Base-by-base conservation (phyloP, 2,329 filamentous ascomycete genomes). In the Verticillium isaacii region DNA sequence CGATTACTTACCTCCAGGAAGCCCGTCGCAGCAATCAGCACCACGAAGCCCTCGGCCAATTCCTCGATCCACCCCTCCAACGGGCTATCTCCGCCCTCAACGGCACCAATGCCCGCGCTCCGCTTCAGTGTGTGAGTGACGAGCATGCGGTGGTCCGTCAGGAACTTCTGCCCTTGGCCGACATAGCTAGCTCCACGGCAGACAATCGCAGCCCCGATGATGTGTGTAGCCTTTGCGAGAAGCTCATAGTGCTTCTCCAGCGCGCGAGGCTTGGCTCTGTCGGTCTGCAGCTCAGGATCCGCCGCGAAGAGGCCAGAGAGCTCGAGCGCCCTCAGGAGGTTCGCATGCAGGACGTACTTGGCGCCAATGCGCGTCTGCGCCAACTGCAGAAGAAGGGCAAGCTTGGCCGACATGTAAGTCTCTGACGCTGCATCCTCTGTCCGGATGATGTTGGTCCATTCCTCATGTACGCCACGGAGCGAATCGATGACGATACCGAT, bases 91-190 rank as follows among this genome's bases (percentile, higher is more conserved):
- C 54, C 74, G 1, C 74, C 74, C 37, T 73, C 72, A 5, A 75
- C 72, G 37, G 76, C 73, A 19, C 90, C 90, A 61, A 96, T 90
- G 57, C 91, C 91, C 0, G 91, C 91, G 68, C 91, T 91, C 67
- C 93, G 84, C 79, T 99, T 99, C 70, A 99, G 91, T 23, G 96
- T 89, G 56, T 93, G 90, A 66, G 95, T 87, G 69, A 98, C 91
- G 61, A 93, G 87, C 73, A 89, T 87, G 64, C 94, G 84, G 73
- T 97, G 92, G 66, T 95, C 90, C 6, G 85, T 83, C 63, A 99
- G 79, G 76, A 99, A 99, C 39, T 82, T 82, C 61, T 90, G 86
- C 1, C 89, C 93, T 71, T 93, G 91, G 50, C 89, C 83, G 50
- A 93, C 85, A 73, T 96, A 97, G 69, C 96, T 90, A 19, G 89